A percentile compares a stretch with the other conserved stretches of the same genome.
phyloP scores from a whole-genome alignment of 352 stramenopile genomes.

The Aphanomyces astaci region DNA sequence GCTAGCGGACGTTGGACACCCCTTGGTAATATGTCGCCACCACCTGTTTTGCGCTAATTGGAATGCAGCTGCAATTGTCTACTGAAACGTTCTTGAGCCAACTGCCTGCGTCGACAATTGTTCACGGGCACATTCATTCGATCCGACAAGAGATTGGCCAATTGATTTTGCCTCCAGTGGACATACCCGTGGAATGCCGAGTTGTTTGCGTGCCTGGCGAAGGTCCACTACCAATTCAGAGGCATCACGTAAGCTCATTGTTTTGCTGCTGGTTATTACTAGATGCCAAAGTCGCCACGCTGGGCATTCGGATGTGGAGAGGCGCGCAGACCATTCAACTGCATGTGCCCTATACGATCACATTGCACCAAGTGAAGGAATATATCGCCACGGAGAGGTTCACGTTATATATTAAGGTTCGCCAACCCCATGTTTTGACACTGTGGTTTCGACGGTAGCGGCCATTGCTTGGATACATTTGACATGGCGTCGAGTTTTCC shows the following conservation, averaged over 20 bases:
- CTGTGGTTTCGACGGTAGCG: neutral
- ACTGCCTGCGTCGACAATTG: neutral
- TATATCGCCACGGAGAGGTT: neutral
- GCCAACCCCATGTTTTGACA: neutral
- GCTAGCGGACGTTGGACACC: neutral
- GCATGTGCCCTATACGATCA: neutral
- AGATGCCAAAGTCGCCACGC: neutral
- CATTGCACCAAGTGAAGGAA: neutral
- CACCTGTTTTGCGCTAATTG: neutral
- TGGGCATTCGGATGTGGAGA: neutral
- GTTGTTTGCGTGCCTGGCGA: neutral
- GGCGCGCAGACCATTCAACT: neutral
- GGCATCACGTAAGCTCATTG: too few relatives aligned
- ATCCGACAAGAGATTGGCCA: slow-evolving; percentile 12
- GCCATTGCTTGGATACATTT: neutral
- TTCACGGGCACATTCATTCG: neutral
- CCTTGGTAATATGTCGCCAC: neutral
- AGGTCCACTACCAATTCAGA: too few relatives aligned
- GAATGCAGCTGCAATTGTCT: neutral
- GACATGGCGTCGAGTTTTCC: neutral
- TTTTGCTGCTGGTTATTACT: too few relatives aligned
- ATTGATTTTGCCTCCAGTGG: neutral
- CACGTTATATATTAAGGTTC: neutral
- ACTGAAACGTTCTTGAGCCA: neutral
- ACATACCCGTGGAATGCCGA: neutral